These are phyloP conservation scores for Kregervanrija fluxuum DNA, from an alignment of 805 yeast genomes.

Conservation along the genomic window DNA sequence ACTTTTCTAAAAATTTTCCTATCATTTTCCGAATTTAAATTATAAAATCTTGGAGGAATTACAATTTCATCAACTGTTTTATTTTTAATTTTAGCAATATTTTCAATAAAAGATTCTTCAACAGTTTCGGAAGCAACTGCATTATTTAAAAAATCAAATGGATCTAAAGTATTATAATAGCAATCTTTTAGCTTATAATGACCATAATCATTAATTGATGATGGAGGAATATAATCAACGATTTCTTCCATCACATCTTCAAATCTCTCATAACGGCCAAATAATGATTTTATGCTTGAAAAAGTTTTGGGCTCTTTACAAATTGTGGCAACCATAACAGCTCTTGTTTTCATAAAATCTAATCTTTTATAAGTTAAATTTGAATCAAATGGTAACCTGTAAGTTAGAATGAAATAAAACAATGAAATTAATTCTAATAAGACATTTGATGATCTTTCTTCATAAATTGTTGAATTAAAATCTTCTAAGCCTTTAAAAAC, in stretches of 20 bases:
- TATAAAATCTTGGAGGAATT: slow-evolving; percentile 38
- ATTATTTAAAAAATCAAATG: slow-evolving; percentile 42
- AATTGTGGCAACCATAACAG: slow-evolving; percentile 41
- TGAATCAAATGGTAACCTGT: slow-evolving; percentile 22
- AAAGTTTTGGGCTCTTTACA: slow-evolving; percentile 48
- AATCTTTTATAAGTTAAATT: slow-evolving; percentile 9
- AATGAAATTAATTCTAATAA: slow-evolving; percentile 36
- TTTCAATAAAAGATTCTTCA: slow-evolving; percentile 37
- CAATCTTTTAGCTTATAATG: slow-evolving; percentile 50
- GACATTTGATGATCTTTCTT: slow-evolving; percentile 40
- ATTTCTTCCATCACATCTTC: slow-evolving; percentile 50
- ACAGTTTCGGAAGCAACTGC: slow-evolving; percentile 45
- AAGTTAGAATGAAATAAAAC: slow-evolving; percentile 37
- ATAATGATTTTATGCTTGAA: slow-evolving; percentile 33
- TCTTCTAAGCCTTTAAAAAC: slow-evolving; percentile 12
- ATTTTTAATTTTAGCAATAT: slow-evolving; percentile 32
- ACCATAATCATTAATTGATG: slow-evolving; percentile 61
- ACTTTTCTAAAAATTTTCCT: slow-evolving; percentile 31
- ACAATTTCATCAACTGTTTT: slow-evolving; percentile 36
- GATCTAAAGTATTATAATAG: slow-evolving; percentile 45
- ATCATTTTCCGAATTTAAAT: slow-evolving; percentile 21
- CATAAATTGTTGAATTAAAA: slow-evolving; percentile 34
- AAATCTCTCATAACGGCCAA: slow-evolving; percentile 31
- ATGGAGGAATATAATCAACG: slow-evolving; percentile 56
- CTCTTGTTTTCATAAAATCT: slow-evolving; percentile 24